These are phyloP conservation scores for Knufia petricola DNA, from an alignment of 2,329 filamentous ascomycete species.

Conservation along the genomic window DNA sequence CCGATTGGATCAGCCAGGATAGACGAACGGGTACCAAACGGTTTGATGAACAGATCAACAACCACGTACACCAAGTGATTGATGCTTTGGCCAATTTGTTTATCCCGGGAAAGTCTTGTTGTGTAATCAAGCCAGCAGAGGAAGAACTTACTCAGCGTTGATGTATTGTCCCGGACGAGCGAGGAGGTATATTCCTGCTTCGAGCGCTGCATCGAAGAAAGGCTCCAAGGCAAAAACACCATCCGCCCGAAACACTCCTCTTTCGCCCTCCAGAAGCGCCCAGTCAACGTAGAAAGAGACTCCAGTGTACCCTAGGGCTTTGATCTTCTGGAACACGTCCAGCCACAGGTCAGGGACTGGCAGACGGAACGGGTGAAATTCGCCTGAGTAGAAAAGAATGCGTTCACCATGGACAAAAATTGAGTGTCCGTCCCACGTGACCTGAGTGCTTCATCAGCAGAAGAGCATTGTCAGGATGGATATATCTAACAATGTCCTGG, in stretches of 20 bases:
- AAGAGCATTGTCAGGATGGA: not conserved
- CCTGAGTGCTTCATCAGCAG: conserved; percentile 25
- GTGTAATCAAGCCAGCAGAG: not conserved
- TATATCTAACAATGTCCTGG: not conserved
- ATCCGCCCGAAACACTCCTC: conserved; percentile 58
- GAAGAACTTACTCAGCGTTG: conserved; percentile 73
- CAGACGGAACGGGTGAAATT: conserved; percentile 61
- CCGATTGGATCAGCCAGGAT: too few relatives aligned
- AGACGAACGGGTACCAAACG: too few relatives aligned
- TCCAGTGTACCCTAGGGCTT: conserved; percentile 67
- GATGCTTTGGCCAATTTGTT: too few relatives aligned
- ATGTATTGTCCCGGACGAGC: conserved; percentile 66
- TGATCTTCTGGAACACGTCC: conserved; percentile 75
- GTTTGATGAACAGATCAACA: too few relatives aligned
- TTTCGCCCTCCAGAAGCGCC: conserved; percentile 66
- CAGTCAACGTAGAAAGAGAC: conserved; percentile 74
- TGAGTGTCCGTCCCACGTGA: conserved; percentile 65
- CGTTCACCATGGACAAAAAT: conserved; percentile 61
- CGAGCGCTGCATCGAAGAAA: conserved; percentile 64
- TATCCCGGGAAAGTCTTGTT: too few relatives aligned
- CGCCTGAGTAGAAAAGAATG: conserved; percentile 61
- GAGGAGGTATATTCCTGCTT: conserved; percentile 68
- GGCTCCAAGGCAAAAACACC: conserved; percentile 63
- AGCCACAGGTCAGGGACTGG: conserved; percentile 55
- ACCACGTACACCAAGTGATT: too few relatives aligned